Evolutionary conservation across 257 asterid species (phyloP), one percentile per base, ranked within the genome.

Genomic region (Leonotis leonurus): DNA sequence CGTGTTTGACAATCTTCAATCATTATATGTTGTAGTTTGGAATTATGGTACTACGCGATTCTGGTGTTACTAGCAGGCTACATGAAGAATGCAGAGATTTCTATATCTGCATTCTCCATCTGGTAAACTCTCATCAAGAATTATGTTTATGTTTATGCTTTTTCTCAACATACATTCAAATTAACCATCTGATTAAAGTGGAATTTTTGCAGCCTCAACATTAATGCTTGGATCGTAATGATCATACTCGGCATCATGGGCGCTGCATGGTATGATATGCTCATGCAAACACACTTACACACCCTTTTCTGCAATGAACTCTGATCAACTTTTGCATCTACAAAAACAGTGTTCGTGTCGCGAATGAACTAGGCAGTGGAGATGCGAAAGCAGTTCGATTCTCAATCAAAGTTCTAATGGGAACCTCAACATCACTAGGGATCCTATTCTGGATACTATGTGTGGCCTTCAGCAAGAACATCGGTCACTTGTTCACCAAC

Each of bases 321-420:
- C 7, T 8, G 50, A 43, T 43, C 0, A 46, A 18, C 29, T 40
- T 8, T 14, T 14, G 48, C 9, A 46, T 8, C 10, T 18, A 9
- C 27, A 46, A 20, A 44, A 45, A 41, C 74, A 87, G 95, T 4
- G 95, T 88, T 5, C 83, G 96, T 4, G 74, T 86, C 18, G 90
- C 97, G 1, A 89, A 89, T 49, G 96, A 89, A 57, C 79, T 89
- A 1, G 95, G 94, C 24, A 80, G 79, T 50, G 95, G 94, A 68
- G 87, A 89, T 48, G 87, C 94, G 1, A 79, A 79, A 45, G 94
- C 95, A 22, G 65, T 57, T 11, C 80, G 64, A 39, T 89, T 86
- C 49, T 80, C 96, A 4, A 84, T 89, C 54, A 82, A 84, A 70
- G 86, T 89, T 45, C 65, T 86, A 35, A 24, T 84, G 62, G 43